Conservation (phyloP, 805 yeast species). For the Yarrowia divulgata region DNA sequence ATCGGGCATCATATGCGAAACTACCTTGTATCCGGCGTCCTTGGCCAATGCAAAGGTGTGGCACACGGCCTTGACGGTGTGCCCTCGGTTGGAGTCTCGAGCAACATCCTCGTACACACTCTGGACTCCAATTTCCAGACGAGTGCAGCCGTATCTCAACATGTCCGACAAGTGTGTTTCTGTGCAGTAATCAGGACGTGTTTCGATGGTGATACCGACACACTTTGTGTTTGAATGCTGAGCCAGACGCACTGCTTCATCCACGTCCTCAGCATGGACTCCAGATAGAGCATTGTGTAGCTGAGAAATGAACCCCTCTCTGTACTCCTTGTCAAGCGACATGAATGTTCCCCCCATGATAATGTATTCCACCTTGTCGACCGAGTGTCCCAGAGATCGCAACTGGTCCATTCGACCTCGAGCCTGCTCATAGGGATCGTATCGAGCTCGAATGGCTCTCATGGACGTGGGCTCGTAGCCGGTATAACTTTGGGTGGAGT, state of each 20-base stretch:
- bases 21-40: constrained; percentile 97
- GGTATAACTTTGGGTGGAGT: constrained; percentile 96
- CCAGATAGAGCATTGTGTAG: constrained; percentile 96
- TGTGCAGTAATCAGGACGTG: constrained; percentile 98
- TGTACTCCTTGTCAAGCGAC: constrained; percentile 88
- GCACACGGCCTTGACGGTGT: constrained; percentile 94
- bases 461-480: constrained; percentile 99
- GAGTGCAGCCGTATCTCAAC: constrained; percentile 95
- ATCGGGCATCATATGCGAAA: constrained; percentile 99
- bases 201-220: constrained; percentile 98
- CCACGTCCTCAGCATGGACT: constrained; percentile 81
- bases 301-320: constrained; percentile 87
- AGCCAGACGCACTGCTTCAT: constrained; percentile 88
- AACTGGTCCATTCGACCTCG: constrained; percentile 96
- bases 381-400: constrained; percentile 92
- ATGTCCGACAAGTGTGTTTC: constrained; percentile 94
- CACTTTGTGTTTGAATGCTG: constrained; percentile 96
- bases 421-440: constrained; percentile 98
- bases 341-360: constrained; percentile 99
- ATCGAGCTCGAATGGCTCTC: constrained; percentile 98
- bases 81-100: constrained; percentile 97
- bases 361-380: constrained; percentile 96
- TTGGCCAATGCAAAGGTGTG: constrained; percentile 96
- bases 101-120: constrained; percentile 98
- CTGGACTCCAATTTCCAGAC: constrained; percentile 96